These are phyloP conservation scores for Eimeria acervulina DNA, from an alignment of 169 alveolate species.

Conservation along the genomic window DNA sequence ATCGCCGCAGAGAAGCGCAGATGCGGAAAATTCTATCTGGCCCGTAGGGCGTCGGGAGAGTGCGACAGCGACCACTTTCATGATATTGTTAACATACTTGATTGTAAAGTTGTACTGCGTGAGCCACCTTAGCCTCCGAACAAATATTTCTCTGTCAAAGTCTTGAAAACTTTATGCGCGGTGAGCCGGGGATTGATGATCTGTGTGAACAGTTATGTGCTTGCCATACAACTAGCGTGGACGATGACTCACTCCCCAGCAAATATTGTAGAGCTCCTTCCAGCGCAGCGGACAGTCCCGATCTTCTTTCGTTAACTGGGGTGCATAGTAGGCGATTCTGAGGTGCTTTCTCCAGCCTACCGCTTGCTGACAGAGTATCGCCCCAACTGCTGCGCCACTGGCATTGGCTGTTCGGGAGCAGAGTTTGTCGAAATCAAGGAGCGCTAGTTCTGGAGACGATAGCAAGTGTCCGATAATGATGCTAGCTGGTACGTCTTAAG, in stretches of 20 bases:
- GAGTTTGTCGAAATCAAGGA: neutral
- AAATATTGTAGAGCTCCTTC: neutral
- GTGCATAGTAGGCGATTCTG: neutral
- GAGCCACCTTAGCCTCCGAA: neutral
- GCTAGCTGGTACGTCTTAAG: neutral
- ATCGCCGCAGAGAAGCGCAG: neutral
- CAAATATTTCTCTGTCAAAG: neutral
- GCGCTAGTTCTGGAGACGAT: neutral
- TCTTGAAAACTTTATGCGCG: neutral
- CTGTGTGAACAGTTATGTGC: neutral
- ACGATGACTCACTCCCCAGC: neutral
- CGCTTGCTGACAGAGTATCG: neutral
- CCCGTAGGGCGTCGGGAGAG: neutral
- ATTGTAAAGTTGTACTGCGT: neutral
- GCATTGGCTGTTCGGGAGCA: neutral
- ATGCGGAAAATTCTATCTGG: neutral
- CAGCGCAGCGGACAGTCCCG: neutral
- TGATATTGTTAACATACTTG: neutral
- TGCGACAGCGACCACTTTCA: neutral
- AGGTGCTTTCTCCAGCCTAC: neutral
- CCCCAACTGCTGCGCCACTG: neutral
- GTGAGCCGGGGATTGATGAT: neutral
- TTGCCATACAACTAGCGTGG: neutral
- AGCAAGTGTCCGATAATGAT: neutral
- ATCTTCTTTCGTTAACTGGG: neutral